Percentiles rank a stretch among this genome's conserved stretches.
phyloP scores from a whole-genome alignment of 768 basidiomycete species.

The Mycena floridula region DNA sequence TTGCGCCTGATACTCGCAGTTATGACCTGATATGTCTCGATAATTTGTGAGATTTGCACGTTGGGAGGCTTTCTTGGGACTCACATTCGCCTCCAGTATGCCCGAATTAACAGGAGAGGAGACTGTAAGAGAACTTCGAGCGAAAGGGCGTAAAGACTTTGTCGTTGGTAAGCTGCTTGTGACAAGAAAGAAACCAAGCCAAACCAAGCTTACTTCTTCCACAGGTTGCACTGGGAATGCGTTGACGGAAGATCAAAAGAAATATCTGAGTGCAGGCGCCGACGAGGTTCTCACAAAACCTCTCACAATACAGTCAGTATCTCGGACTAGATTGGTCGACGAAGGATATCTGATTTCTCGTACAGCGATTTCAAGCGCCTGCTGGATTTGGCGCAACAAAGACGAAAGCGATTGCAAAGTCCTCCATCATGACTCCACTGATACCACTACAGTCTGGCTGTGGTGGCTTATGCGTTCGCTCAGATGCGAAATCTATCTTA shows the following conservation, averaged over 20 bases:
- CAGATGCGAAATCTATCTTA: no score
- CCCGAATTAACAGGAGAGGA: constrained; percentile 26
- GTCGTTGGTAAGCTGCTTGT: constrained; percentile 20
- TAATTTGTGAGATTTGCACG: no score
- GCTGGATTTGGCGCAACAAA: constrained; percentile 9
- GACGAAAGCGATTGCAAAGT: no score
- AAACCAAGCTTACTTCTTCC: not conserved
- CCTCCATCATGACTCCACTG: no score
- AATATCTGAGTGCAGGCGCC: constrained; percentile 18
- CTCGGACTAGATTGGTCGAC: no score
- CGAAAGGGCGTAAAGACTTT: constrained; percentile 25
- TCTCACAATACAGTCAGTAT: no score
- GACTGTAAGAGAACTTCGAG: constrained; percentile 23
- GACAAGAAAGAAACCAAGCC: not conserved
- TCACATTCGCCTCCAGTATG: no score
- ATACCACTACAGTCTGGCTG: no score
- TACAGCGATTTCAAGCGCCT: constrained; percentile 12
- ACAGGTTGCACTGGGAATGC: constrained; percentile 8
- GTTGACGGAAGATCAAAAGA: constrained; percentile 22
- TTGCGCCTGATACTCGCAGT: constrained; percentile 12
- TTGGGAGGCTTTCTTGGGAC: no score
- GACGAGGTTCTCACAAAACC: constrained; percentile 14
- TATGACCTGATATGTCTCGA: constrained; percentile 32
- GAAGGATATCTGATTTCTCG: no score
- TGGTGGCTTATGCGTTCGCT: no score